Evolutionary conservation across 768 basidiomycete genomes (phyloP).

Genomic region (Pulveroboletus sp.): DNA sequence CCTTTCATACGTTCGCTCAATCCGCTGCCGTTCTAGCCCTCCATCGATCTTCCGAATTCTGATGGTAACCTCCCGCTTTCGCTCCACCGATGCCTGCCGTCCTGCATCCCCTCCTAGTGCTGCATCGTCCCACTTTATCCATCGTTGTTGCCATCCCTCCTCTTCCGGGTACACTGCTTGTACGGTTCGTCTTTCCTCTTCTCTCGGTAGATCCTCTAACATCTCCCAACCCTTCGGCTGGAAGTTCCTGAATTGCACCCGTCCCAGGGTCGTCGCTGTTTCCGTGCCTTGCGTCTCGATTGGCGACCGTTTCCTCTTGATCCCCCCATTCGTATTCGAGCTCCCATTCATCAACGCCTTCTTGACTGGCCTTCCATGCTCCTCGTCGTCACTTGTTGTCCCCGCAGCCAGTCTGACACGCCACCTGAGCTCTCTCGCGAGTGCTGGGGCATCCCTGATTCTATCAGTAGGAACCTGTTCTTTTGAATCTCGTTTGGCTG

Average conservation of each 20-base stretch:
- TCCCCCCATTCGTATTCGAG: conserved; percentile 21
- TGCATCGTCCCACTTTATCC: conserved; percentile 34
- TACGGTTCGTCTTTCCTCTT: conserved; percentile 36
- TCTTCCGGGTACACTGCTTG: conserved; percentile 38
- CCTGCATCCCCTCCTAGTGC: conserved; percentile 28
- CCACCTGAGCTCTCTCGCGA: conserved; percentile 86
- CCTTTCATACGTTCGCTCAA: conserved; percentile 62
- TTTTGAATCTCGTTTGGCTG: conserved; percentile 68
- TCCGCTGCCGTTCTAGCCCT: conserved; percentile 65
- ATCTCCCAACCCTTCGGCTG: conserved; percentile 64
- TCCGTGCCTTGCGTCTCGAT: conserved; percentile 10
- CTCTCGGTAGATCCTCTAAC: conserved; percentile 38
- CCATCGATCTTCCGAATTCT: conserved; percentile 53
- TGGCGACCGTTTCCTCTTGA: conserved; percentile 39
- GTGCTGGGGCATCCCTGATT: conserved; percentile 73
- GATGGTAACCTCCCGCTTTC: conserved; percentile 45
- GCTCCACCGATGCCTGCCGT: conserved; percentile 37
- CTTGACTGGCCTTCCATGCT: conserved; percentile 24
- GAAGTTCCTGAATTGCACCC: conserved; percentile 56
- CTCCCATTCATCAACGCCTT: conserved; percentile 24
- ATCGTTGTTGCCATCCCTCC: conserved; percentile 42
- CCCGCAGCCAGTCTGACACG: conserved; percentile 61
- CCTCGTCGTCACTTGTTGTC: conserved; percentile 65
- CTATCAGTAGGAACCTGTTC: conserved; percentile 79
- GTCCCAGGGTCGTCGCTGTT: conserved; percentile 15